Evolutionary conservation across 2,329 filamentous ascomycete species (phyloP), one percentile per base, ranked within the genome.

Genomic region (Magnaporthales sp.): DNA sequence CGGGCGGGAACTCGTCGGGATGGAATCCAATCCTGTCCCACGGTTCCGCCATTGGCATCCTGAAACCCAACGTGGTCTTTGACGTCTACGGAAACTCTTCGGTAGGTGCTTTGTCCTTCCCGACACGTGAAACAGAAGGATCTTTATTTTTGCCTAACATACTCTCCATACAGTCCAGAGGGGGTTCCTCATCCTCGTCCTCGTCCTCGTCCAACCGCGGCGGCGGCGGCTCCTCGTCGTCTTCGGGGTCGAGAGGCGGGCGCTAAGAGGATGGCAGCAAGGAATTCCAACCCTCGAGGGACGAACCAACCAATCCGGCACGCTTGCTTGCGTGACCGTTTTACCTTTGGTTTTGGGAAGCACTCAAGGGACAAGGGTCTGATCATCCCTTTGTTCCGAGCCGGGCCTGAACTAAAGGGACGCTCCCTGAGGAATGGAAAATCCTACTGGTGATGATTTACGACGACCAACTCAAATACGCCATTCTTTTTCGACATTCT

Each of bases 1-100:
- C 38, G 13, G 64, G 64, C 29, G 24, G 51, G 6, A 32, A 24
- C 22, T 31, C 29, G 15, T 60, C 51, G 26, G 22, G 72, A 69
- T 73, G 71, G 72, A 70, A 74, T 64, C 67, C 70, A 1, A 68
- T 71, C 62, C 69, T 73, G 19, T 68, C 70, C 26, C 69, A 72
- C 68, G 72, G 72, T 0, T 73, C 72, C 1, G 70, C 72, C 38
- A 67, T 74, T 32, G 73, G 72, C 31, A 72, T 74, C 46, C 67
- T 73, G 61, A 72, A 72, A 61, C 70, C 71, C 22, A 69, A 71
- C 67, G 66, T 73, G 31, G 69, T 74, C 62, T 72, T 71, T 51
- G 70, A 70, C 54, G 64, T 66, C 51, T 66, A 66, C 51, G 64
- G 64, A 7, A 66, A 24, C 38, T 27, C 63, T 10, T 29, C 46